Percentiles rank a stretch among this genome's conserved stretches.
Evolutionary conservation across 2,329 filamentous ascomycete species (phyloP).

Genomic region (Botrytis medusae): DNA sequence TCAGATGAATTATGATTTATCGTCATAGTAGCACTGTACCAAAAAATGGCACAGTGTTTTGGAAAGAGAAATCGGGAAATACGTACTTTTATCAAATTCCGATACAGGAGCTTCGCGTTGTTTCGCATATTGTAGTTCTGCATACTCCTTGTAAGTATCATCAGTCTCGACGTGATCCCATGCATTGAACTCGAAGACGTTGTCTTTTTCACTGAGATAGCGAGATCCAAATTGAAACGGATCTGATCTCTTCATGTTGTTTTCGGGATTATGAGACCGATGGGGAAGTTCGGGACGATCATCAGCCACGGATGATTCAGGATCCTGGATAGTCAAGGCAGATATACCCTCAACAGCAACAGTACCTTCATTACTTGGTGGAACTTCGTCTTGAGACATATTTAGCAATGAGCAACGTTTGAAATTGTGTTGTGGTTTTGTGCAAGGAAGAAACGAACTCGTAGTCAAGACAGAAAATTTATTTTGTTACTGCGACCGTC

Average conservation of each 20-base stretch:
- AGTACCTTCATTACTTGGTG: slow-evolving; percentile 8
- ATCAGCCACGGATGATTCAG: slow-evolving; percentile 24
- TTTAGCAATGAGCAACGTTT: slow-evolving; percentile 2
- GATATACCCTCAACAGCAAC: slow-evolving; percentile 1
- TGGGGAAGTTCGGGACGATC: slow-evolving; percentile 34
- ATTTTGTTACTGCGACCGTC: background rate
- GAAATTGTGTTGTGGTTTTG: background rate
- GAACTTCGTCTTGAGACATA: slow-evolving; percentile 17
- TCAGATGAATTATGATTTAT: slow-evolving; percentile 72
- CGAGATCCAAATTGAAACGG: slow-evolving; percentile 96
- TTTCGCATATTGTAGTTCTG: slow-evolving; percentile 77
- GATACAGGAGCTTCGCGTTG: slow-evolving; percentile 86
- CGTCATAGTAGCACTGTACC: slow-evolving; percentile 55
- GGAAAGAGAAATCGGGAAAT: slow-evolving; percentile 13
- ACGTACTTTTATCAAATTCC: slow-evolving; percentile 84
- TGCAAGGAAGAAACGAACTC: background rate
- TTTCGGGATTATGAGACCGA: slow-evolving; percentile 44
- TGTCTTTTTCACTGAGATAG: slow-evolving; percentile 76
- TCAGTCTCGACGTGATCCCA: slow-evolving; percentile 98
- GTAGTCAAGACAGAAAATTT: background rate
- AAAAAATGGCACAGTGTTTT: slow-evolving; percentile 15
- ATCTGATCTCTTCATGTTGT: slow-evolving; percentile 83
- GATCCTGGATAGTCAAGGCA: slow-evolving; percentile 29
- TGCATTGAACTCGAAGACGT: slow-evolving; percentile 96
- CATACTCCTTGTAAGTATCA: slow-evolving; percentile 80